Percentiles rank a stretch among this genome's conserved stretches.
Evolutionary conservation across 2,329 filamentous ascomycete species (phyloP).

Genomic region (Claviceps maximensis): DNA sequence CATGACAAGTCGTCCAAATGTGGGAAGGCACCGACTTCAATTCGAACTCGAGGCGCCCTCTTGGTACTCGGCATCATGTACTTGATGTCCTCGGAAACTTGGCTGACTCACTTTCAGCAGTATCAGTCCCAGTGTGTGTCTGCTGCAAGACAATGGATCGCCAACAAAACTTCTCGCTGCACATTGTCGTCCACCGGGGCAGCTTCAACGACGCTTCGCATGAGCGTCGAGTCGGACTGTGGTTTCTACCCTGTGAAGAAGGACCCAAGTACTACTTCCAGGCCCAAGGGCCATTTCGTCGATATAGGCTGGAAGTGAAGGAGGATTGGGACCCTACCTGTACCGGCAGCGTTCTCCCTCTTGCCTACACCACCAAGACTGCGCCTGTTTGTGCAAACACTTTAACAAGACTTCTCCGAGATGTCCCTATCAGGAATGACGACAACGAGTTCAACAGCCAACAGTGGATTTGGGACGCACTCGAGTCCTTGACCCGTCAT

Average conservation of each 20-base stretch:
- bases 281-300: slow-evolving; percentile 2
- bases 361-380: slow-evolving; percentile 7
- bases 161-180: slow-evolving; percentile 3
- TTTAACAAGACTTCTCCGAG: slow-evolving; percentile 2
- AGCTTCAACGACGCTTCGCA: slow-evolving; percentile 6
- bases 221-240: slow-evolving; percentile 8
- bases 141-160: neutral
- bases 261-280: slow-evolving; percentile 8
- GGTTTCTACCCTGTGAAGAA: slow-evolving; percentile 5
- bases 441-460: slow-evolving; percentile 8
- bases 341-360: slow-evolving; percentile 7
- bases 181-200: slow-evolving; percentile 9
- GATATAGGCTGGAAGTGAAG: slow-evolving; percentile 6
- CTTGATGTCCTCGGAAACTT: neutral
- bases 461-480: slow-evolving; percentile 8
- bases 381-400: slow-evolving; percentile 1
- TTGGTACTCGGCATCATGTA: neutral
- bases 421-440: slow-evolving; percentile 6
- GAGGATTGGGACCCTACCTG: slow-evolving; percentile 6
- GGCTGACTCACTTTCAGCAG: neutral
- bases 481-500: slow-evolving; percentile 2
- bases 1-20: neutral
- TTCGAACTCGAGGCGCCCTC: neutral
- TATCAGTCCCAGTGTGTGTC: neutral
- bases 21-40: neutral